Evolutionary conservation across 306 rosid species (phyloP), one percentile per base, ranked within the genome.

Genomic region (Elaeagnus macrophylla): DNA sequence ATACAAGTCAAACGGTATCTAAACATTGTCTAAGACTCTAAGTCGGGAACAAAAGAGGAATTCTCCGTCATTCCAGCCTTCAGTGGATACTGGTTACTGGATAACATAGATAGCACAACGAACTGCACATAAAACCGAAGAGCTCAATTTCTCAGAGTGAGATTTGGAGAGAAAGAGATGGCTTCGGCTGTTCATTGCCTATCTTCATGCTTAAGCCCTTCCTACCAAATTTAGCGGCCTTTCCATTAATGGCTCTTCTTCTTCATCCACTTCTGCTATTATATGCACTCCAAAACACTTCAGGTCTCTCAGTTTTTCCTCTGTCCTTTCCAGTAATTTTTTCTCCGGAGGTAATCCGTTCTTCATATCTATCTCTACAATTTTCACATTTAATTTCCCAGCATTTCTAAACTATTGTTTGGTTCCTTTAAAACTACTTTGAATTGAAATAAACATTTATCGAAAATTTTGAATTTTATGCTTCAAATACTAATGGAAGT

Each of bases 201-300:
- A 10, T 81, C 80, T 62, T 70, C 94, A 12, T 80, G 82, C 85
- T 65, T 86, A 0, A 5, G 60, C 79, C 59, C 82, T 87, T 62
- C 75, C 96, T 25, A 77, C 96, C 54, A 79, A 83, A 72, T 55
- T 75, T 62, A 48, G 61, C n/a, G 66, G 20, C 67, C 85, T 93
- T 43, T 80, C 88, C 5, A 68, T 84, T 59, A 62, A 39, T 65
- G 58, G 60, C 61, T 57, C 60, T 35, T 43, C 71, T 56, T 67
- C 63, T 59, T 65, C 67, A 17, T 56, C 73, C 45, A 25, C 66
- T 37, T 54, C 67, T 6, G 19, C 68, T 8, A 5, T 64, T 57
- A 13, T 20, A 37, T 64, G 81, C 41, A 12, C 48, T 18, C 77
- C 83, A 48, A 57, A 53, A 12, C 64, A 57, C 47, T 79, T 66